Evolutionary conservation across 352 stramenopile genomes (phyloP).

Genomic region (Elongisporangium undulatum): DNA sequence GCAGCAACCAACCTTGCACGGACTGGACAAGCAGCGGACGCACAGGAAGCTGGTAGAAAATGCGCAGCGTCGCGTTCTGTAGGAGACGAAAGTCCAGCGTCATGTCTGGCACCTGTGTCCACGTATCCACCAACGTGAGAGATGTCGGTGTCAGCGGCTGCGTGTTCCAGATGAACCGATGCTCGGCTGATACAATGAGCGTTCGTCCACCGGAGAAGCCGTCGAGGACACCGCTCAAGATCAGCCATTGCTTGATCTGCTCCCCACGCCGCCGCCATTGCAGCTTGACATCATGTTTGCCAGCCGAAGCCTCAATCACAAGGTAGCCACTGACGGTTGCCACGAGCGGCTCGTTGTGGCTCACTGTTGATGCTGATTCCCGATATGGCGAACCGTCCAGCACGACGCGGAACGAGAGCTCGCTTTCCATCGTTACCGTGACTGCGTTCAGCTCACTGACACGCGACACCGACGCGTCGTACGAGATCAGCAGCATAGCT

Average conservation of each 20-base stretch:
- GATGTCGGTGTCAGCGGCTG: constrained; percentile 41
- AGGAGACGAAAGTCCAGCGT: constrained; percentile 38
- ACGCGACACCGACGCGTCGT: constrained; percentile 61
- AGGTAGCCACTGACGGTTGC: constrained; percentile 54
- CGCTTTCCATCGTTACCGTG: constrained; percentile 17
- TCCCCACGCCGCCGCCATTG: constrained; percentile 69
- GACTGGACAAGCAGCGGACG: constrained; percentile 49
- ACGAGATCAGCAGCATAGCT: constrained; percentile 57
- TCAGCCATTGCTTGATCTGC: constrained; percentile 45
- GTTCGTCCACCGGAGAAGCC: constrained; percentile 61
- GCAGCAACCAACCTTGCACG: constrained; percentile 31
- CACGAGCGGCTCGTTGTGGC: constrained; percentile 52
- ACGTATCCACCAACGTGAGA: constrained; percentile 41
- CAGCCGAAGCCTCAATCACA: constrained; percentile 42
- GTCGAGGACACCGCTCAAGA: constrained; percentile 55
- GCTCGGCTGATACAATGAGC: constrained; percentile 59
- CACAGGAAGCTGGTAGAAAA: constrained; percentile 77
- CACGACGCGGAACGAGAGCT: constrained; percentile 58
- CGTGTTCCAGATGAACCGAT: constrained; percentile 61
- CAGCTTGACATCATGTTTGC: constrained; percentile 41
- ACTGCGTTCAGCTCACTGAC: constrained; percentile 14
- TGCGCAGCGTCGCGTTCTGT: constrained; percentile 37
- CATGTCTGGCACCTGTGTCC: constrained; percentile 60
- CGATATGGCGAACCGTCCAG: constrained; percentile 55
- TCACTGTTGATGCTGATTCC: constrained; percentile 58